Evolutionary conservation across 257 asterid species (phyloP).

Genomic region (Forsythia viridissima): DNA sequence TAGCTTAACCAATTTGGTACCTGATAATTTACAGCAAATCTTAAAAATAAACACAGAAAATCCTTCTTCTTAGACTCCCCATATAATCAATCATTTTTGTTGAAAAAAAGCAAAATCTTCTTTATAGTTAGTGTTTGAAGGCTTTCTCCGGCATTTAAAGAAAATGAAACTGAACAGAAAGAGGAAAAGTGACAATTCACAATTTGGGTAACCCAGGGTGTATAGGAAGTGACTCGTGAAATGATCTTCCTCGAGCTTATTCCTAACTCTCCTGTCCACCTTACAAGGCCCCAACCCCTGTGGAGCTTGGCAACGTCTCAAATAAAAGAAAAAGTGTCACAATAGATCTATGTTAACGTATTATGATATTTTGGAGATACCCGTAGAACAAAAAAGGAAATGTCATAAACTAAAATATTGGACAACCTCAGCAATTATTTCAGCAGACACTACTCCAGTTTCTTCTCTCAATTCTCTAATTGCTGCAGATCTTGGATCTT

Average conservation of each 20-base stretch:
- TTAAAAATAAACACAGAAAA: constrained; percentile 17
- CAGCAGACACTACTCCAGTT: constrained; percentile 90
- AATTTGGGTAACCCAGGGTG: background rate
- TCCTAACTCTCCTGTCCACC: background rate
- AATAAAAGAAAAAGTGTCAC: background rate
- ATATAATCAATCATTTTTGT: background rate
- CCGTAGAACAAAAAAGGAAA: background rate
- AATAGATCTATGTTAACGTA: background rate
- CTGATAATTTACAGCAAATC: constrained; percentile 41
- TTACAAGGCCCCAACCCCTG: background rate
- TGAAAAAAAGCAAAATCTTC: background rate
- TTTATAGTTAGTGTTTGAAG: constrained; percentile 1
- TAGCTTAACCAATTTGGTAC: constrained; percentile 91
- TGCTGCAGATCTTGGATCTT: constrained; percentile 93
- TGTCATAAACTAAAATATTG: constrained; percentile 3
- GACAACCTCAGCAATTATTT: constrained; percentile 84
- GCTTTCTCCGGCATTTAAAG: background rate
- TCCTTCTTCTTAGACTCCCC: background rate
- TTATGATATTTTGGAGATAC: background rate
- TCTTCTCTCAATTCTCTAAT: constrained; percentile 87
- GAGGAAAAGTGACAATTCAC: background rate
- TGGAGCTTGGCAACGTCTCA: background rate
- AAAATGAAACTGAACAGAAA: background rate
- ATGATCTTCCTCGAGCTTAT: background rate
- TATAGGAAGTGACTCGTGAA: background rate